Percentiles rank a stretch among this genome's conserved stretches.
phyloP scores from a whole-genome alignment of 352 stramenopile genomes.

The Phytophthora podocarpi region DNA sequence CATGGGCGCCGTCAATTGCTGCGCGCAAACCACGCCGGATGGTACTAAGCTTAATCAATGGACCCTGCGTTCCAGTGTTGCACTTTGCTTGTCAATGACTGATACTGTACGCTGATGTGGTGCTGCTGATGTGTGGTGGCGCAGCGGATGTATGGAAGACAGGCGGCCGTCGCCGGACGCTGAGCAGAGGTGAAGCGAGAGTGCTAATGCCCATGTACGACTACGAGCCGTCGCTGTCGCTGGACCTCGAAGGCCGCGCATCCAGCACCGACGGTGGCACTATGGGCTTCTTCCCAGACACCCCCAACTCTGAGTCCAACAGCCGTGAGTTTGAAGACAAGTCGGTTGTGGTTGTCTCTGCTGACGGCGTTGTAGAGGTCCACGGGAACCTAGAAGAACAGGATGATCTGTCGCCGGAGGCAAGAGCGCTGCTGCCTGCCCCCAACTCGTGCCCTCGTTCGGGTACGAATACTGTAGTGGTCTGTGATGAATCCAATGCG shows the following conservation, averaged over 20 bases:
- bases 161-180: conserved; percentile 11
- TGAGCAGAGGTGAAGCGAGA: conserved; percentile 33
- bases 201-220: conserved; percentile 44
- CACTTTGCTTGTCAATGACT: neutral
- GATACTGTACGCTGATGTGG: neutral
- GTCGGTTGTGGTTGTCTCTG: conserved; percentile 27
- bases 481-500: neutral
- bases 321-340: conserved; percentile 17
- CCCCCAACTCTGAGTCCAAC: conserved; percentile 14
- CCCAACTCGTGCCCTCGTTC: conserved; percentile 41
- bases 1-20: conserved; percentile 46
- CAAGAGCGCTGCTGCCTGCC: conserved; percentile 30
- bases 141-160: conserved; percentile 39
- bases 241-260: conserved; percentile 28
- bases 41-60: conserved; percentile 18
- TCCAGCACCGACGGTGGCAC: conserved; percentile 26
- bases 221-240: conserved; percentile 43
- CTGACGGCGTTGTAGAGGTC: conserved; percentile 27
- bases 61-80: conserved; percentile 3
- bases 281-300: conserved; percentile 20
- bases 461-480: conserved; percentile 6
- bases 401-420: conserved; percentile 15
- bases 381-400: conserved; percentile 15
- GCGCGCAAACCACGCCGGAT: conserved; percentile 37
- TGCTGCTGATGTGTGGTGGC: neutral